phyloP scores from a whole-genome alignment of 2,329 filamentous ascomycete genomes.

The Monosporascus sp. region DNA sequence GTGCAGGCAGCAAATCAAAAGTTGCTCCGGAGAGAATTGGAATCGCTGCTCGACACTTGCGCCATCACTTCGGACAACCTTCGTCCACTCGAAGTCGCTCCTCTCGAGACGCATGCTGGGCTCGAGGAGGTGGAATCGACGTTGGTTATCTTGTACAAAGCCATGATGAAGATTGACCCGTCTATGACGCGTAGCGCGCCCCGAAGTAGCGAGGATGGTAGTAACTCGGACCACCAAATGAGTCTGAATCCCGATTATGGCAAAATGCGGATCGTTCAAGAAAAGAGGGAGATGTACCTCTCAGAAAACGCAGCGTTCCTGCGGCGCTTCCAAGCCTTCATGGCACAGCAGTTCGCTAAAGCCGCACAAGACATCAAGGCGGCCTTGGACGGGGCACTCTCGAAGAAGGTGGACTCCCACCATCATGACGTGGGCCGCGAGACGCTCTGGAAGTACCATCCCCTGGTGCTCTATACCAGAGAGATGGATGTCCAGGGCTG shows the following conservation, averaged over 20 bases:
- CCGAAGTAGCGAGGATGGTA: constrained; percentile 43
- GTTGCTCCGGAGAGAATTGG: constrained; percentile 81
- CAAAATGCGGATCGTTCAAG: constrained; percentile 87
- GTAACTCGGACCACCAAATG: constrained; percentile 38
- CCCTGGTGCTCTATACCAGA: constrained; percentile 79
- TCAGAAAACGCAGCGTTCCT: constrained; percentile 73
- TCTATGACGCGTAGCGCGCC: constrained; percentile 55
- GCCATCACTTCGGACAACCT: constrained; percentile 77
- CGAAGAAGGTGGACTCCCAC: constrained; percentile 62
- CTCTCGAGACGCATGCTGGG: constrained; percentile 65
- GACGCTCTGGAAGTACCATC: constrained; percentile 80
- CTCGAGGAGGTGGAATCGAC: constrained; percentile 73
- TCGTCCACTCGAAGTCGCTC: constrained; percentile 65
- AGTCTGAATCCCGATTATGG: constrained; percentile 69
- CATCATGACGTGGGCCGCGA: constrained; percentile 69
- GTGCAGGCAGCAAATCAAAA: constrained; percentile 98
- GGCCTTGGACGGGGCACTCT: constrained; percentile 54
- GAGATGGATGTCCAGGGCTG: constrained; percentile 80
- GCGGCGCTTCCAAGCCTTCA: constrained; percentile 72
- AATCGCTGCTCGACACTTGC: constrained; percentile 83
- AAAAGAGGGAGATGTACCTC: constrained; percentile 88
- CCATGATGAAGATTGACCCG: constrained; percentile 90
- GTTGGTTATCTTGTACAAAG: constrained; percentile 79
- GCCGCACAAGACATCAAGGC: constrained; percentile 66
- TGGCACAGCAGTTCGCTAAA: constrained; percentile 74